phyloP scores from a whole-genome alignment of 495 filamentous ascomycete species.

The Apiosordaria backusii region DNA sequence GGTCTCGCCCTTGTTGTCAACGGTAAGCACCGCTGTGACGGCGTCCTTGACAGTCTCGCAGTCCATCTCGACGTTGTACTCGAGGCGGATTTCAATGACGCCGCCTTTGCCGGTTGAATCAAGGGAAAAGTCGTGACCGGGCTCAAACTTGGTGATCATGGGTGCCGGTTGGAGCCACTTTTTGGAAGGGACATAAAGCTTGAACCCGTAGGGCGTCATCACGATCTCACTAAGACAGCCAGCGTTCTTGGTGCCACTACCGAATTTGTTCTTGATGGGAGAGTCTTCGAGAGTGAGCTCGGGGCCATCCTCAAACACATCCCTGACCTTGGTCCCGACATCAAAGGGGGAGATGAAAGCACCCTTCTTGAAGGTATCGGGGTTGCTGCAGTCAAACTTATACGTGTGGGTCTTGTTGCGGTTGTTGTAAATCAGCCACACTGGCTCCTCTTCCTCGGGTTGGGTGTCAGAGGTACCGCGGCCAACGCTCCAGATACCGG shows the following conservation, averaged over 20 bases:
- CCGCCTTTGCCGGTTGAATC: constrained; percentile 43
- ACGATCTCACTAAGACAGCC: constrained; percentile 56
- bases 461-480: constrained; percentile 51
- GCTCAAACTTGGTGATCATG: constrained; percentile 62
- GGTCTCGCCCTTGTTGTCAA: neutral
- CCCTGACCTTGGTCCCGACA: constrained; percentile 55
- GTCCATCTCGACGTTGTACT: constrained; percentile 62
- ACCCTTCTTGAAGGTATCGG: constrained; percentile 8
- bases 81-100: constrained; percentile 44
- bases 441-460: constrained; percentile 49
- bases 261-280: constrained; percentile 30
- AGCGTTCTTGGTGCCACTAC: constrained; percentile 34
- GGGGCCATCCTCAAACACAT: constrained; percentile 65
- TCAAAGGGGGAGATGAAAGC: constrained; percentile 60
- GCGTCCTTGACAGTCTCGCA: constrained; percentile 52
- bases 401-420: constrained; percentile 54
- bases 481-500: constrained; percentile 64
- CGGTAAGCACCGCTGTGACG: constrained; percentile 33
- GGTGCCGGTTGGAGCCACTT: constrained; percentile 53
- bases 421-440: constrained; percentile 70
- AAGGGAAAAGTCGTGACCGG: constrained; percentile 61
- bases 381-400: constrained; percentile 56
- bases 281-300: constrained; percentile 45
- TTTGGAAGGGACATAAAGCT: constrained; percentile 57
- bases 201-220: constrained; percentile 58